Conservation (phyloP, 257 asterid species). For the Solanum okadae region DNA sequence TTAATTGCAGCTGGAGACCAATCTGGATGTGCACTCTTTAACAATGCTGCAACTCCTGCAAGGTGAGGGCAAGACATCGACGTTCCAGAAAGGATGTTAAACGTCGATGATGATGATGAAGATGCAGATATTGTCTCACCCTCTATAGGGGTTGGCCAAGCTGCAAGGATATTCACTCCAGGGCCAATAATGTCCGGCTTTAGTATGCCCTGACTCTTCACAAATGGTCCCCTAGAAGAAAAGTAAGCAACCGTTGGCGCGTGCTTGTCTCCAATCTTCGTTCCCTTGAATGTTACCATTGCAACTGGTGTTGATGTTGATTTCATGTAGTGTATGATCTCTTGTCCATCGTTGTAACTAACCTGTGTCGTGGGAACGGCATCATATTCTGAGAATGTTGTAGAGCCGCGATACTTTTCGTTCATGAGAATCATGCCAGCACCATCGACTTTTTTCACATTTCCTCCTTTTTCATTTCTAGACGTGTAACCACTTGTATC, state of each 20-base stretch:
- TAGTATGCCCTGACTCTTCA: background rate
- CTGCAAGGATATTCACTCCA: background rate
- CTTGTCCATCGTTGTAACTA: background rate
- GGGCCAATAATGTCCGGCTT: background rate
- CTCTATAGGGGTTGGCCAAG: background rate
- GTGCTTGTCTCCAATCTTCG: background rate
- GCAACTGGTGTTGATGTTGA: slow-evolving; percentile 1
- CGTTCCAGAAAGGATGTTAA: background rate
- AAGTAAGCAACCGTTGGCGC: background rate
- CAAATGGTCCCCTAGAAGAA: background rate
- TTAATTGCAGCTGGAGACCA: background rate
- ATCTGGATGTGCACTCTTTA: background rate
- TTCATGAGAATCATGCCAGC: slow-evolving; percentile 1
- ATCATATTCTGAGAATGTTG: background rate
- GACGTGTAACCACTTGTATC: background rate
- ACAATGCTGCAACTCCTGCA: background rate
- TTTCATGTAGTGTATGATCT: background rate
- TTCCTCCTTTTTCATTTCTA: background rate
- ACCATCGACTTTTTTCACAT: background rate
- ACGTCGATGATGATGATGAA: background rate
- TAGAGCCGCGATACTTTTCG: background rate
- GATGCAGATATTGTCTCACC: background rate
- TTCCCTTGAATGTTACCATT: background rate
- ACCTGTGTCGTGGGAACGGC: background rate
- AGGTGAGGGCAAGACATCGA: slow-evolving; percentile 2